Percentiles rank a stretch among this genome's conserved stretches.
Evolutionary conservation across 345 rosid genomes (phyloP).

Genomic region (Gossypium australe): DNA sequence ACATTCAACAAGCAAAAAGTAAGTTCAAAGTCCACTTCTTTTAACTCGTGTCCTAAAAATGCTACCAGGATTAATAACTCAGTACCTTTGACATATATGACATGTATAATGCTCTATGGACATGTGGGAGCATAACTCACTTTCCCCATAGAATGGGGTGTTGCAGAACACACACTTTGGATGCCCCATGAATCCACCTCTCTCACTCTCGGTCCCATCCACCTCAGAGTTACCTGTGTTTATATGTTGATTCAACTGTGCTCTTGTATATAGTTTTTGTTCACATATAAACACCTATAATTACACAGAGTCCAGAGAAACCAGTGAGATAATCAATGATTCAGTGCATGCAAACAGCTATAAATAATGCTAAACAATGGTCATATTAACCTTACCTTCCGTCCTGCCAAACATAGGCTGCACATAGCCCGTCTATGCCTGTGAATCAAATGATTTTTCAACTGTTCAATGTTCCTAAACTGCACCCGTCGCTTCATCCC

Average conservation of each 20-base stretch:
- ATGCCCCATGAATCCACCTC: conserved; percentile 96
- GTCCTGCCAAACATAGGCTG: conserved; percentile 84
- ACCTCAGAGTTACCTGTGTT: conserved; percentile 86
- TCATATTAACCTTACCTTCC: conserved; percentile 52
- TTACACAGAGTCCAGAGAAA: neutral
- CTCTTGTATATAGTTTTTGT: conserved; percentile 76
- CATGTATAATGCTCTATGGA: conserved; percentile 88
- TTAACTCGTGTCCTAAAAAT: neutral
- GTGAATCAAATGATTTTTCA: conserved; percentile 91
- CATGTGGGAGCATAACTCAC: conserved; percentile 87
- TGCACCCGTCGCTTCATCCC: conserved; percentile 49
- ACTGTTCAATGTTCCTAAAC: conserved; percentile 82
- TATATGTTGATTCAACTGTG: conserved; percentile 83
- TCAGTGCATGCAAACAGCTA: no score
- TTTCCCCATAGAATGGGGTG: conserved; percentile 88
- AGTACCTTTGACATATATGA: conserved; percentile 88
- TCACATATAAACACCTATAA: conserved; percentile 68
- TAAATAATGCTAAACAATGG: neutral
- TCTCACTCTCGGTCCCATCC: conserved; percentile 93
- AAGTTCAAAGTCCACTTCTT: neutral
- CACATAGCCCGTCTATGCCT: conserved; percentile 79
- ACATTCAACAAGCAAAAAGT: neutral
- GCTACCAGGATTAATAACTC: neutral
- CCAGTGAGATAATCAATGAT: neutral
- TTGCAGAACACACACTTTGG: conserved; percentile 89